Percentiles rank a stretch among this genome's conserved stretches.
These are phyloP conservation scores for Pleurotus giganteus DNA, from an alignment of 768 basidiomycete species.

Conservation along the genomic window DNA sequence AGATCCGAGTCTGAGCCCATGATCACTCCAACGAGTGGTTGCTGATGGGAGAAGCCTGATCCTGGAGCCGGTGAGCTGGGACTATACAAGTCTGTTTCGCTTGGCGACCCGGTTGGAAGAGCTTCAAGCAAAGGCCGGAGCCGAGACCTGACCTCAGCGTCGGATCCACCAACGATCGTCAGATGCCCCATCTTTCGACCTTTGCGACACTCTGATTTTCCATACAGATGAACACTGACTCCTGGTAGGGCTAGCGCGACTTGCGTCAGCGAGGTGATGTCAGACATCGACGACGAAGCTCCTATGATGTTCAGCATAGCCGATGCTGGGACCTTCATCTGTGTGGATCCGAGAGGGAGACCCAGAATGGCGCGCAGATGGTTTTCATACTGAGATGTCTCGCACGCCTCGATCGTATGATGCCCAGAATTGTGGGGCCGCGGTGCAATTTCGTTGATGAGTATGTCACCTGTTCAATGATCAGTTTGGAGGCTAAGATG, in stretches of 20 bases:
- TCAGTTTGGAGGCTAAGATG: background rate
- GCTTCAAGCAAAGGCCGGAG: constrained; percentile 74
- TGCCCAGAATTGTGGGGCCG: constrained; percentile 98
- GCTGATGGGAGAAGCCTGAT: constrained; percentile 54
- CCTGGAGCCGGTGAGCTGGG: constrained; percentile 42
- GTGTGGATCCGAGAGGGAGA: constrained; percentile 86
- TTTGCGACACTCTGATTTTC: constrained; percentile 85
- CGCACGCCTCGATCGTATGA: constrained; percentile 97
- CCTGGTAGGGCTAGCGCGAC: constrained; percentile 71
- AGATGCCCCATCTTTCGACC: constrained; percentile 99
- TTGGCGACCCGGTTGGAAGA: constrained; percentile 46
- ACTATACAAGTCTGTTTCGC: constrained; percentile 53
- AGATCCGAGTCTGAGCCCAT: constrained; percentile 99
- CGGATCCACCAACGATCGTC: constrained; percentile 81
- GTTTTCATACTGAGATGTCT: constrained; percentile 96
- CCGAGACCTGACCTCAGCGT: constrained; percentile 65
- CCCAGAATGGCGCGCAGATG: constrained; percentile 93
- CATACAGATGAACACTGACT: constrained; percentile 85
- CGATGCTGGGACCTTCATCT: constrained; percentile 80
- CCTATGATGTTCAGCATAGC: constrained; percentile 97
- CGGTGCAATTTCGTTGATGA: constrained; percentile 96
- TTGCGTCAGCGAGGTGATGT: constrained; percentile 54
- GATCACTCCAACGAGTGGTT: constrained; percentile 88
- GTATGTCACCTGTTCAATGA: constrained; percentile 55
- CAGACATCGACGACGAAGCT: constrained; percentile 60